These are phyloP conservation scores for Zoysia matrella DNA, from an alignment of 202 grass and related monocot genomes.

Conservation along the genomic window DNA sequence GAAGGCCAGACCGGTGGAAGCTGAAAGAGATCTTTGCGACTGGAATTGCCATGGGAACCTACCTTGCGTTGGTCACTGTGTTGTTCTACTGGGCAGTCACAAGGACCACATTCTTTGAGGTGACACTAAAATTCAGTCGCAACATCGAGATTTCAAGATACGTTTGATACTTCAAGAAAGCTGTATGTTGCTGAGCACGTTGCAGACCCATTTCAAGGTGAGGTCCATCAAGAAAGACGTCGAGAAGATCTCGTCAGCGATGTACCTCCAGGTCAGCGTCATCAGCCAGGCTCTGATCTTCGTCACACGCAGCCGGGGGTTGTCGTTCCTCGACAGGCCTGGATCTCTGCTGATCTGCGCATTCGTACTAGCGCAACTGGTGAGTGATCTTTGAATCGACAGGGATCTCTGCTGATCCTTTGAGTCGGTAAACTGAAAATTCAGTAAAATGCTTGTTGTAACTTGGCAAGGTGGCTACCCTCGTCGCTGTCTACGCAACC, in stretches of 20 bases:
- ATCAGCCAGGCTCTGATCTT: constrained; percentile 56
- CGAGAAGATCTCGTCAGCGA: constrained; percentile 69
- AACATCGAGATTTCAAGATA: background rate
- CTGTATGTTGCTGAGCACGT: background rate
- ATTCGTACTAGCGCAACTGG: constrained; percentile 71
- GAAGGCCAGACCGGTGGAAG: constrained; percentile 69
- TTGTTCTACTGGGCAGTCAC: constrained; percentile 76
- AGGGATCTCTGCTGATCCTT: too few relatives aligned
- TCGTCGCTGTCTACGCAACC: constrained; percentile 74
- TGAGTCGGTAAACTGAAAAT: background rate
- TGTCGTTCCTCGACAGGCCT: constrained; percentile 68
- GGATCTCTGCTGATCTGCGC: constrained; percentile 71
- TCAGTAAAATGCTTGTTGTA: background rate
- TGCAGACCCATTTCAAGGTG: constrained; percentile 69
- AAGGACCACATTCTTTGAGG: constrained; percentile 79
- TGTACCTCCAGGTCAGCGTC: constrained; percentile 71
- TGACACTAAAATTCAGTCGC: constrained; percentile 4
- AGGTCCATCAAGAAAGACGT: constrained; percentile 52
- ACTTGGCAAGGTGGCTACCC: constrained; percentile 53
- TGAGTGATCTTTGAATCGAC: constrained; percentile 21
- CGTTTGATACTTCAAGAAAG: background rate
- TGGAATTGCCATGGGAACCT: constrained; percentile 73
- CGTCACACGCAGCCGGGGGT: constrained; percentile 74
- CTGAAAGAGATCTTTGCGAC: constrained; percentile 78
- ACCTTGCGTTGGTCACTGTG: constrained; percentile 78